These are phyloP conservation scores for Heterobasidion parviporum DNA, from an alignment of 1,284 basidiomycete genomes.

Conservation along the genomic window DNA sequence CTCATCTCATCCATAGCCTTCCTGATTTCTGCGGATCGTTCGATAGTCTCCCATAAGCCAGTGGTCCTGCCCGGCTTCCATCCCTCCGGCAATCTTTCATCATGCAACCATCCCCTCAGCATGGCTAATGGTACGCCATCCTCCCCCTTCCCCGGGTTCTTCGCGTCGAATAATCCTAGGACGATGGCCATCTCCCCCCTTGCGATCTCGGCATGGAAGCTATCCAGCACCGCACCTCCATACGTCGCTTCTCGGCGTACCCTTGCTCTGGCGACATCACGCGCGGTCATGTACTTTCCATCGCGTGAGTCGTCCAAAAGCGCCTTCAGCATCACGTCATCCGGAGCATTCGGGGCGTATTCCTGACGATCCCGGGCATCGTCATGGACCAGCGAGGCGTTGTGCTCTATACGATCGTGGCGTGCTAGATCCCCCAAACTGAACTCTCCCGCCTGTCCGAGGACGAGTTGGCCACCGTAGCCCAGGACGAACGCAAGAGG, in stretches of 20 bases:
- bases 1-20: conserved; percentile 18
- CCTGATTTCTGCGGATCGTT: conserved; percentile 18
- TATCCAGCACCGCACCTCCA: conserved; percentile 13
- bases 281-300: conserved; percentile 15
- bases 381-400: conserved; percentile 24
- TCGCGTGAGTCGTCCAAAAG: conserved; percentile 15
- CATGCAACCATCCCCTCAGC: conserved; percentile 37
- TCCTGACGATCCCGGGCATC: conserved; percentile 17
- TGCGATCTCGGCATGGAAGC: conserved; percentile 22
- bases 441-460: conserved; percentile 15
- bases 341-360: conserved; percentile 18
- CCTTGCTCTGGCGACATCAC: conserved; percentile 20
- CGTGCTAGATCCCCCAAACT: conserved; percentile 21
- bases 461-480: conserved; percentile 16
- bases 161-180: conserved; percentile 17
- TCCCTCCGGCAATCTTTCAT: conserved; percentile 43
- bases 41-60: conserved; percentile 31
- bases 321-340: conserved; percentile 13
- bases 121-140: conserved; percentile 35
- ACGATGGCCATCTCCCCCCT: conserved; percentile 25
- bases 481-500: conserved; percentile 19
- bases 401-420: conserved; percentile 27
- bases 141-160: conserved; percentile 2
- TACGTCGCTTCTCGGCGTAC: conserved; percentile 16
- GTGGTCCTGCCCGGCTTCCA: conserved; percentile 42